Base-by-base conservation (phyloP, 140 eudicot species). In the Erigeron philadelphicus region DNA sequence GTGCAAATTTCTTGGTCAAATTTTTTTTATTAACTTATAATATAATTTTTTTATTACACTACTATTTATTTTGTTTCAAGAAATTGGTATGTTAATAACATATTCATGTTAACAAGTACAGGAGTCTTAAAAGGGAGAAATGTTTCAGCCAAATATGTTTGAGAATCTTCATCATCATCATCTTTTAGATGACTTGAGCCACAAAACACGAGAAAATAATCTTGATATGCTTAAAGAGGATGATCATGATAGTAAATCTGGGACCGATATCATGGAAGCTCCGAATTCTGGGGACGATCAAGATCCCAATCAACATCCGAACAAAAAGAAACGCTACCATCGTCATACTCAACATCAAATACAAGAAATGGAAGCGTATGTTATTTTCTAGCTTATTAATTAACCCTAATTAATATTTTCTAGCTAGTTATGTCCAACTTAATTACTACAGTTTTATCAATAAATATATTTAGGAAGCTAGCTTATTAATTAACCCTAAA, bases 291-390 rank as follows among this genome's bases (percentile, higher is more conserved):
- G 95, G 9, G 95, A 93, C 66, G 98, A 93, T 62, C 95, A 83
- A 80, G 98, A 93, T 76, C 98, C 96, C 9, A 88, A 75, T 71
- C 95, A 81, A 81, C 96, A 83, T 21, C 87, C 90, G 11, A 86
- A 78, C 77, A 88, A 89, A 70, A 93, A 85, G 93, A 93, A 93
- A 74, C 88, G 98, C 13, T 93, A 93, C 75, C 98, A 93, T 76
- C 98, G 98, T 76, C 98, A 93, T 61, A 93, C 96, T 9, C 98
- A 89, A 75, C 96, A 86, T 23, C 98, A 93, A 62, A 93, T 93
- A 64, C 93, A 83, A 19, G 98, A 93, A 81, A 84, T 93, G 90
- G 98, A 92, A 82, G 68, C 91, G 98, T 92, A 84, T 72, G 83
- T 49, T 67, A 38, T 25, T 45, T 49, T 9, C 68, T 58, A 12